Base-by-base conservation (phyloP, 78 protist species). In the Chrysochromulina parva region DNA sequence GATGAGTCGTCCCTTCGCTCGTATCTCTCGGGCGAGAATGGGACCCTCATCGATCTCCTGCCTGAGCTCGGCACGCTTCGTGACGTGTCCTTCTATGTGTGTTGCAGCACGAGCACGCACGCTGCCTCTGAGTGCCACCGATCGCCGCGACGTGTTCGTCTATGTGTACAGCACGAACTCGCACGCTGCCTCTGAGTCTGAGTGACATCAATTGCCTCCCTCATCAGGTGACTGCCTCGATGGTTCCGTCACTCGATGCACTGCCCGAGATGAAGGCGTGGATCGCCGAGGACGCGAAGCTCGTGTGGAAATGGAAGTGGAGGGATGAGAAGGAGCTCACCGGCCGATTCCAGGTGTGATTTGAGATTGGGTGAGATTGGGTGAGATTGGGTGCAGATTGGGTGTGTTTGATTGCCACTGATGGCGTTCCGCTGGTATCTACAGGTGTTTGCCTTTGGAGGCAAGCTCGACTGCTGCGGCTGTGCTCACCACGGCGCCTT, bases 41-140 rank as follows among this genome's bases (percentile, higher is more conserved):
- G 17, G 60, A 26, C 78, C 6, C 5, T 85, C 16, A 2, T 80
- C n/a, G 26, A 86, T 22, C 86, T 84, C 88, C 60, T 53, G 67
- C 94, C 94, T 1, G 89, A 92, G 78, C 66, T 91, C 26, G 17
- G 2, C 4, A 3, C 13, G 48, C 57, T 19, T 78, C 85, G 93
- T 0, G 90, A 91, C 71, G 62, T 58, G 62, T 14, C 22, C 62
- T 58, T 58, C 85, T 38, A 38, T 38, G 38, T 38, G 38, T 38
- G 38, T 38, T 38, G 38, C 38, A 38, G 38, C 38, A 38, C 38
- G 38, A 38, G 38, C 38, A 38, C 38, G 38, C 38, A 38, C 38
- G 38, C 38, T 38, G 38, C 38, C 38, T 38, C 38, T 38, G 38
- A 38, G 38, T 38, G n/a, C n/a, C n/a, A n/a, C n/a, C n/a, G n/a